These are phyloP conservation scores for Aspergillus steynii DNA, from an alignment of 495 filamentous ascomycete genomes.

Conservation along the genomic window DNA sequence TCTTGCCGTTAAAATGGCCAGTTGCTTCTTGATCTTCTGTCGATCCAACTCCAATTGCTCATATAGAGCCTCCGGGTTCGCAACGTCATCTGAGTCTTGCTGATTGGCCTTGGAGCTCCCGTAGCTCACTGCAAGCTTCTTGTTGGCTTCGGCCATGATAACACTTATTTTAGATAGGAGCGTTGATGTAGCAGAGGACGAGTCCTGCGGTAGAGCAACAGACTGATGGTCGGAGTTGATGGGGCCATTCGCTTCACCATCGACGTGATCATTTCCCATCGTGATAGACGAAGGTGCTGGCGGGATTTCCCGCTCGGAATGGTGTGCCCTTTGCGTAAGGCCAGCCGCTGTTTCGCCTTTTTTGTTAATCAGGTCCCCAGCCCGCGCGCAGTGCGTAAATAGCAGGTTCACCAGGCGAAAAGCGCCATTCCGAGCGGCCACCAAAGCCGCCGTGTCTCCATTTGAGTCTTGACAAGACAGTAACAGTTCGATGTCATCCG, in stretches of 20 bases:
- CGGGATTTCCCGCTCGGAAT: slow-evolving; percentile 36
- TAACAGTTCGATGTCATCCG: slow-evolving; percentile 66
- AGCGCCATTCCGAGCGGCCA: slow-evolving; percentile 71
- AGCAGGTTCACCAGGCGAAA: slow-evolving; percentile 47
- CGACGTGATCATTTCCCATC: slow-evolving; percentile 45
- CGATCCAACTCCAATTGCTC: slow-evolving; percentile 48
- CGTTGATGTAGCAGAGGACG: slow-evolving; percentile 32
- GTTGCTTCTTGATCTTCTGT: slow-evolving; percentile 41
- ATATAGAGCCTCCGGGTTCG: slow-evolving; percentile 44
- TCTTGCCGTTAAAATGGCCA: slow-evolving; percentile 29
- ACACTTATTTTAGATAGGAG: slow-evolving; percentile 43
- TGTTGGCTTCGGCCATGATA: slow-evolving; percentile 48
- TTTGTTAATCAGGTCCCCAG: slow-evolving; percentile 76
- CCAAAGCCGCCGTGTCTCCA: slow-evolving; percentile 86
- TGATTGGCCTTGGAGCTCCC: slow-evolving; percentile 40
- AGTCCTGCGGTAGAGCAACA: slow-evolving; percentile 22
- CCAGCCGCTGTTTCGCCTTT: slow-evolving; percentile 77
- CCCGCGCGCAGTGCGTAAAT: slow-evolving; percentile 61
- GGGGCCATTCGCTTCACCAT: slow-evolving; percentile 27
- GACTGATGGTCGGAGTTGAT: slow-evolving; percentile 28
- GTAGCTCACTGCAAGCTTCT: slow-evolving; percentile 43
- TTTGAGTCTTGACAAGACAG: slow-evolving; percentile 75
- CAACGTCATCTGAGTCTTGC: slow-evolving; percentile 40
- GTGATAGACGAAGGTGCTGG: slow-evolving; percentile 45
- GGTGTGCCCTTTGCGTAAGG: slow-evolving; percentile 52